phyloP scores from a whole-genome alignment of 2,329 filamentous ascomycete genomes.

The Zalaria obscura region DNA sequence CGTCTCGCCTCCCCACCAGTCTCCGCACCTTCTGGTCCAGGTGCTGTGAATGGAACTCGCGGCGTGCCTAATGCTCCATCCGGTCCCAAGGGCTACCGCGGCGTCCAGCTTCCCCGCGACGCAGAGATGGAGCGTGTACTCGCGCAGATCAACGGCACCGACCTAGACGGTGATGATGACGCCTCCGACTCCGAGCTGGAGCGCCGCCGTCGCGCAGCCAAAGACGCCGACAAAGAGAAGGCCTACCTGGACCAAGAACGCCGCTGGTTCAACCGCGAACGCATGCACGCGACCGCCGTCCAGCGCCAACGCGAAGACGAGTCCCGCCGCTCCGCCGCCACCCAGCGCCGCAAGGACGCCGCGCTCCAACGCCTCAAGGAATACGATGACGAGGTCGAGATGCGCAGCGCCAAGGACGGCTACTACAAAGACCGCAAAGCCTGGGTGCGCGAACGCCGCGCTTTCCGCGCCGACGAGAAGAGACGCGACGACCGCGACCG shows the following conservation, averaged over 20 bases:
- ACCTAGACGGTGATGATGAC: conserved; percentile 71
- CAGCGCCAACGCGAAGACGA: conserved; percentile 75
- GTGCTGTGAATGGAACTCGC: conserved; percentile 55
- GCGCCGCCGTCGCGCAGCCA: conserved; percentile 53
- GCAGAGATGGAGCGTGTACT: conserved; percentile 26
- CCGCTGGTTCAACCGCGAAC: conserved; percentile 81
- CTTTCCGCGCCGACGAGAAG: conserved; percentile 59
- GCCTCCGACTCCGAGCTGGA: conserved; percentile 81
- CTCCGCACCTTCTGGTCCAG: conserved; percentile 46
- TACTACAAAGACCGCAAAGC: conserved; percentile 80
- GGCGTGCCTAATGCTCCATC: conserved; percentile 63
- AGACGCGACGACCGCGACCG: conserved; percentile 73
- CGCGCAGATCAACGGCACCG: conserved; percentile 67
- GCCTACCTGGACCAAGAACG: conserved; percentile 73
- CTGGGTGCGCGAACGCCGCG: conserved; percentile 71
- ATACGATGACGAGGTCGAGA: conserved; percentile 78
- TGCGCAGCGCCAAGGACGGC: conserved; percentile 59
- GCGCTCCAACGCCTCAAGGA: conserved; percentile 58
- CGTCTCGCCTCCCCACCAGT: conserved; percentile 59
- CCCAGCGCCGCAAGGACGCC: conserved; percentile 49
- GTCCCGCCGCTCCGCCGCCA: conserved; percentile 54
- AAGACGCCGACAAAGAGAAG: conserved; percentile 63
- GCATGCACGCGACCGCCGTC: conserved; percentile 67
- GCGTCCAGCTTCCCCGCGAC: conserved; percentile 52
- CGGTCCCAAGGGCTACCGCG: conserved; percentile 44